These are phyloP conservation scores for Leishmania lainsoni DNA, from an alignment of 208 protist species.

Conservation along the genomic window DNA sequence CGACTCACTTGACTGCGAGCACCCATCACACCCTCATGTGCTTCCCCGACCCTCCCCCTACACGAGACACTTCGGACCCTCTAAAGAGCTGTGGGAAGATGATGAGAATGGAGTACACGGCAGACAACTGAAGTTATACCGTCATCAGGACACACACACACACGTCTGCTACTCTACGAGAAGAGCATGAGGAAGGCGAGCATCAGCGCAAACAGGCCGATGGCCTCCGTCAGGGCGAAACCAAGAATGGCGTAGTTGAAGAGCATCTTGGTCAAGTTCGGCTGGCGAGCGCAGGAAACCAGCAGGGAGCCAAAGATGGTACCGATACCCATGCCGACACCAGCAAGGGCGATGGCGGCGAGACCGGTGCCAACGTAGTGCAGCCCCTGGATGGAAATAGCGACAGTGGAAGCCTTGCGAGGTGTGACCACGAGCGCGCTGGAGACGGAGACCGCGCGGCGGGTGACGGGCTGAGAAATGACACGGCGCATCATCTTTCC, in stretches of 20 bases:
- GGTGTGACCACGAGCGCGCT: slow-evolving; percentile 48
- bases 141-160: background rate
- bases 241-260: slow-evolving; percentile 94
- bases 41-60: background rate
- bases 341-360: slow-evolving; percentile 88
- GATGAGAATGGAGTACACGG: slow-evolving; percentile 3
- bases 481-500: slow-evolving; percentile 82
- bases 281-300: slow-evolving; percentile 88
- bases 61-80: background rate
- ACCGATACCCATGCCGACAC: slow-evolving; percentile 91
- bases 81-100: background rate
- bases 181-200: slow-evolving; percentile 94
- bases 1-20: background rate
- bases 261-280: slow-evolving; percentile 91
- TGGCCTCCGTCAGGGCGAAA: slow-evolving; percentile 92
- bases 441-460: slow-evolving; percentile 42
- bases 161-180: slow-evolving; percentile 60
- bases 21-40: background rate
- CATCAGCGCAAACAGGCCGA: slow-evolving; percentile 92
- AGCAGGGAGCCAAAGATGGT: slow-evolving; percentile 89
- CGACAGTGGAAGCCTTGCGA: slow-evolving; percentile 83
- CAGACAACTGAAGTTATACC: background rate
- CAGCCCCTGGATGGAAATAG: slow-evolving; percentile 89
- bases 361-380: slow-evolving; percentile 93
- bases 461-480: slow-evolving; percentile 48